phyloP scores from a whole-genome alignment of 139 green algal genomes.

The Ettlia oleoabundans region DNA sequence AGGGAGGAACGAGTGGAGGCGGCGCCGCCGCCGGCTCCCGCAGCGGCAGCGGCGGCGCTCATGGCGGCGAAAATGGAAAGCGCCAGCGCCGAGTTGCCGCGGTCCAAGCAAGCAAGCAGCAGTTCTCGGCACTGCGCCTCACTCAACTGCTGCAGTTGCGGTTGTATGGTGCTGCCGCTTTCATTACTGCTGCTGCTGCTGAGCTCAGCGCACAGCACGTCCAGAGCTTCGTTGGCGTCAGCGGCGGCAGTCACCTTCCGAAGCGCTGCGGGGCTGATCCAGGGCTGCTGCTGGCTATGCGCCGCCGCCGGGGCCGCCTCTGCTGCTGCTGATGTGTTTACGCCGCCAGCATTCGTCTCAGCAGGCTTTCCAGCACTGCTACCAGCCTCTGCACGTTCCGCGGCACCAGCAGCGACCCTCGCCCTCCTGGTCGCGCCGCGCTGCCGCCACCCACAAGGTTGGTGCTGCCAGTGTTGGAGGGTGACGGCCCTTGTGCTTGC shows the following conservation, averaged over 20 bases:
- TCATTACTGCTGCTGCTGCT: neutral
- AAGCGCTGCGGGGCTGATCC: slow-evolving; percentile 7
- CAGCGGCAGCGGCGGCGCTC: slow-evolving; percentile 35
- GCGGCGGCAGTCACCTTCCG: slow-evolving; percentile 39
- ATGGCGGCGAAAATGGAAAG: slow-evolving; percentile 75
- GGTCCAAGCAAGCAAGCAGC: slow-evolving; percentile 58
- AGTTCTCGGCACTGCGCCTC: slow-evolving; percentile 44
- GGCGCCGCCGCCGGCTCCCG: neutral
- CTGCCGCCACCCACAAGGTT: too few relatives aligned
- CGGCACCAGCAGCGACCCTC: too few relatives aligned
- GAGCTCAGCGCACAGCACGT: slow-evolving; percentile 25
- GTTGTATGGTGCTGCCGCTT: neutral
- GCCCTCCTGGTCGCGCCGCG: too few relatives aligned
- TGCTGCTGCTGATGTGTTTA: too few relatives aligned
- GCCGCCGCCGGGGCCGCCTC: too few relatives aligned
- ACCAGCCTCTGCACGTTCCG: too few relatives aligned
- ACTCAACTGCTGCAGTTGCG: neutral
- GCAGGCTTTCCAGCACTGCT: too few relatives aligned
- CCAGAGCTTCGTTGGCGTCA: slow-evolving; percentile 26
- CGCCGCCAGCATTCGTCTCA: too few relatives aligned
- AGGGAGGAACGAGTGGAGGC: neutral
- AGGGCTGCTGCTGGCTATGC: too few relatives aligned
- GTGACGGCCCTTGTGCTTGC: too few relatives aligned
- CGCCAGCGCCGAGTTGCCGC: slow-evolving; percentile 70
- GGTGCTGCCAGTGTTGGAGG: too few relatives aligned